Evolutionary conservation across 140 eudicot species (phyloP).

Genomic region (Cichorium intybus): DNA sequence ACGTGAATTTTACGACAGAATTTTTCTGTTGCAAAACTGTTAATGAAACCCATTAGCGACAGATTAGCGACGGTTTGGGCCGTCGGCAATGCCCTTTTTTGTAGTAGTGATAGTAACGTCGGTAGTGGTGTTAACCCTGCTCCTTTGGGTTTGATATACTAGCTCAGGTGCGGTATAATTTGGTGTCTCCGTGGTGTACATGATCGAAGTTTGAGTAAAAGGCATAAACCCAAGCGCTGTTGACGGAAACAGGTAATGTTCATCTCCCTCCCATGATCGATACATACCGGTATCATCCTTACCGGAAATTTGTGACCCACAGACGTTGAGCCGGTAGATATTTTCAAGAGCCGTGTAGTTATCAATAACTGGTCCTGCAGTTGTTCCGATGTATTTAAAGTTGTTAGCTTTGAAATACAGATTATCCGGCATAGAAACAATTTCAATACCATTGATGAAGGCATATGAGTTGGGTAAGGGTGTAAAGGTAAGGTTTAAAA

Average conservation of each 20-base stretch:
- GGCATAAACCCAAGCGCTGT: constrained; percentile 23
- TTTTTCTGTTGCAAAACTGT: no score
- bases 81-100: no score
- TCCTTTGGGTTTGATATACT: no score
- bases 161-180: no score
- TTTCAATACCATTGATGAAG: constrained; percentile 50
- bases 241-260: constrained; percentile 38
- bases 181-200: constrained; percentile 11
- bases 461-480: constrained; percentile 34
- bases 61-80: no score
- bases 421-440: constrained; percentile 40
- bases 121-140: no score
- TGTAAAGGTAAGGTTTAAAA: constrained; percentile 27
- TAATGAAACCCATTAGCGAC: no score
- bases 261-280: constrained; percentile 43
- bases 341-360: constrained; percentile 23
- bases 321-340: constrained; percentile 46
- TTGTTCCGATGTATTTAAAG: constrained; percentile 14
- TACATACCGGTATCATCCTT: constrained; percentile 33
- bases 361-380: constrained; percentile 6
- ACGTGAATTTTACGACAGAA: no score
- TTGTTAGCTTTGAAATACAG: no score
- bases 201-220: background rate
- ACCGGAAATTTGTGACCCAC: constrained; percentile 38
- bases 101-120: no score